Base-by-base conservation (phyloP, 148 eudicot genomes). In the Arctostaphylos glauca region DNA sequence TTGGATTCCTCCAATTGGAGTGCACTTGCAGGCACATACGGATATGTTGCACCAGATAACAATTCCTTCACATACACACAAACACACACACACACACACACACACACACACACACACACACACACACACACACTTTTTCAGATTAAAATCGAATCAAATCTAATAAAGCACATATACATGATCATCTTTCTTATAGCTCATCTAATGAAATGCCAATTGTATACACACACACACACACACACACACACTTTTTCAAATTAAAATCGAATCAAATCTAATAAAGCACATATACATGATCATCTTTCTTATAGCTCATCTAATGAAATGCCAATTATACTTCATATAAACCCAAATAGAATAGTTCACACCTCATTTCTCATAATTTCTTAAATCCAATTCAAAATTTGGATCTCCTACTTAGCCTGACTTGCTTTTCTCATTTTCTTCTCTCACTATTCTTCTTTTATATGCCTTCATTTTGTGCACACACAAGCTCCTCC, bases 31-130 rank as follows among this genome's bases (percentile, higher is more conserved):
- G 59, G 44, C 18, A 76, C 79, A 12, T 50, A 2, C 4, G 60
- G 79, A 49, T 76, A 76, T 13, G 44, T 52, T 49, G 60, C 79
- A 13, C 59, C 59, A 76, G 79, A 59, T 76, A 52, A 23, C 23
- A 3, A 9, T 48, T 47, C 19, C 13, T 76, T 10, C 25, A 76
- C 25, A 7, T 76, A 58, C 18, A 7, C 18, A 21, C 18, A n/a
- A n/a, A n/a, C n/a, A n/a, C n/a, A n/a, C n/a, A n/a, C n/a, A n/a
- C n/a, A n/a, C n/a, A n/a, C n/a, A n/a, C n/a, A n/a, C n/a, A n/a
- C n/a, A n/a, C n/a, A n/a, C n/a, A n/a, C n/a, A n/a, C n/a, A n/a
- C n/a, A n/a, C n/a, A n/a, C n/a, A n/a, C n/a, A n/a, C n/a, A n/a
- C n/a, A n/a, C n/a, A n/a, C n/a, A 31, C 1, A 58, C 18, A 7